phyloP scores from a whole-genome alignment of 148 eudicot species.

The Diospyros lotus region DNA sequence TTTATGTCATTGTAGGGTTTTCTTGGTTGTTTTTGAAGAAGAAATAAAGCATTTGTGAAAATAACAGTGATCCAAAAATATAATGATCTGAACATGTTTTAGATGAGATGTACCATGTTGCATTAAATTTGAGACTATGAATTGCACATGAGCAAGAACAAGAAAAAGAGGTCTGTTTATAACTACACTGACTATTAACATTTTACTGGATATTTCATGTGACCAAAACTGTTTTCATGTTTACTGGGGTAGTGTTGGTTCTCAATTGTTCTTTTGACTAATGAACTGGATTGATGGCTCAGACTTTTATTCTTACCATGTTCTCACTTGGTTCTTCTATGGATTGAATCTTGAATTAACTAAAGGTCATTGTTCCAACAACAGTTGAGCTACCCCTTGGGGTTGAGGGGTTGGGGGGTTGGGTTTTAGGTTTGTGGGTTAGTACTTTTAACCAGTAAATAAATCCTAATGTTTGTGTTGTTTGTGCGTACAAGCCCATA shows the following conservation, averaged over 20 bases:
- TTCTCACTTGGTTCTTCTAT: not conserved
- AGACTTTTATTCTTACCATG: not conserved
- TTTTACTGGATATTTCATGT: not conserved
- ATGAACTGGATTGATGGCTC: not conserved
- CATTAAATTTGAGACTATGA: slow-evolving; percentile 65
- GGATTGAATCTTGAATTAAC: no score
- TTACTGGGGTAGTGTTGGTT: not conserved
- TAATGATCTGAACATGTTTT: slow-evolving; percentile 38
- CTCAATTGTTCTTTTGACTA: not conserved
- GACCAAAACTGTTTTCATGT: not conserved
- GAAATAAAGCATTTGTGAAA: no score
- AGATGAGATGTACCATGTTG: slow-evolving; percentile 89
- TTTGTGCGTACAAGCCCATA: no score
- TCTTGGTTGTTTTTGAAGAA: no score
- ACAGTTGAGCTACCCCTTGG: no score
- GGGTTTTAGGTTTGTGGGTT: no score
- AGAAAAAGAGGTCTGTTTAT: slow-evolving; percentile 55
- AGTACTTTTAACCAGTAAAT: no score
- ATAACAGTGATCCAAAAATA: no score
- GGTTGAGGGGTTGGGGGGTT: no score
- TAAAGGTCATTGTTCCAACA: no score
- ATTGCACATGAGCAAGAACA: slow-evolving; percentile 51
- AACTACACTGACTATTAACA: not conserved
- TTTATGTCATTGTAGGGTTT: no score
- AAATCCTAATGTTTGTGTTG: no score